These are phyloP conservation scores for Cercophora scortea DNA, from an alignment of 495 filamentous ascomycete species.

Conservation along the genomic window DNA sequence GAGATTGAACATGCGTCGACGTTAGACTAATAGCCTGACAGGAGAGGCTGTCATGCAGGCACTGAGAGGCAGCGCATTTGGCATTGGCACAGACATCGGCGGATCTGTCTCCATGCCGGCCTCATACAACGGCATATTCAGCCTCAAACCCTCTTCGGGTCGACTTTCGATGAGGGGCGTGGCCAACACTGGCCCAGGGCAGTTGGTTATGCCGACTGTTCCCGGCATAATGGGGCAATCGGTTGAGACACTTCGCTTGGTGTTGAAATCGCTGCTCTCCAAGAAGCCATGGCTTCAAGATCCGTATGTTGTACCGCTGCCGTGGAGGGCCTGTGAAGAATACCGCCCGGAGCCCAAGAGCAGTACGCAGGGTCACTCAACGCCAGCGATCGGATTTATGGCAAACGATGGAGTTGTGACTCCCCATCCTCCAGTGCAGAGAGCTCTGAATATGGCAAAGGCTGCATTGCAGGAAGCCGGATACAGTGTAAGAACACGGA, in stretches of 20 bases:
- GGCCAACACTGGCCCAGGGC: slow-evolving; percentile 33
- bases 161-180: slow-evolving; percentile 48
- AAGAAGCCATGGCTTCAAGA: slow-evolving; percentile 57
- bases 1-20: background rate
- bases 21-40: background rate
- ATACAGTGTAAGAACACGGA: background rate
- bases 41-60: slow-evolving; percentile 61
- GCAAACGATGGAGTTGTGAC: slow-evolving; percentile 2
- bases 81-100: slow-evolving; percentile 64
- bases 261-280: slow-evolving; percentile 43
- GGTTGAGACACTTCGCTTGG: slow-evolving; percentile 36
- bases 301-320: slow-evolving; percentile 49
- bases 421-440: slow-evolving; percentile 2
- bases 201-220: slow-evolving; percentile 51
- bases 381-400: slow-evolving; percentile 2
- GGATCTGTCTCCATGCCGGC: slow-evolving; percentile 62
- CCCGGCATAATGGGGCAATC: slow-evolving; percentile 33
- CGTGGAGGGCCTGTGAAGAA: slow-evolving; percentile 42
- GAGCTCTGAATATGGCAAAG: background rate
- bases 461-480: background rate
- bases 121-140: slow-evolving; percentile 55
- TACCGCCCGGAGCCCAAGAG: background rate
- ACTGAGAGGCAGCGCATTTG: slow-evolving; percentile 49
- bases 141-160: slow-evolving; percentile 51
- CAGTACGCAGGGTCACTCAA: background rate